Evolutionary conservation across 2,329 filamentous ascomycete genomes (phyloP).

Genomic region (Trichoderma atroviride): DNA sequence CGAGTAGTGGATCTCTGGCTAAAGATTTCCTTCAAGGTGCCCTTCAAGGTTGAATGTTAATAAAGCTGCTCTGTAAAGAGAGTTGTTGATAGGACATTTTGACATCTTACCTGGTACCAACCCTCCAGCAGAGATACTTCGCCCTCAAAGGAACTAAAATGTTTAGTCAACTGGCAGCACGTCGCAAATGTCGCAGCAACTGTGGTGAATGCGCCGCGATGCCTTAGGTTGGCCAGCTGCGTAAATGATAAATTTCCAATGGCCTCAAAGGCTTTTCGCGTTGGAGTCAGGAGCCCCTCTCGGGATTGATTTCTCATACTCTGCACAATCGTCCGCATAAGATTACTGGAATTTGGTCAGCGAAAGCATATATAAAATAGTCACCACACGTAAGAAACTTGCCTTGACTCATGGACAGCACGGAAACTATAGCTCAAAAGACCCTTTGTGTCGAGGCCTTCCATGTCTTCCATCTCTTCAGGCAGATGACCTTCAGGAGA

Average conservation of each 20-base stretch:
- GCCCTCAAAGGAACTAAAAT: conserved; percentile 41
- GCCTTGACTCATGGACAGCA: conserved; percentile 93
- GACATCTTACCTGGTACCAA: conserved; percentile 68
- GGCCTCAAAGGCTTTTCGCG: conserved; percentile 58
- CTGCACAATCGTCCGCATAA: conserved; percentile 65
- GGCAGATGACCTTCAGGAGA: conserved; percentile 88
- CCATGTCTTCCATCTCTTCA: conserved; percentile 71
- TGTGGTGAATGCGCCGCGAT: conserved; percentile 90
- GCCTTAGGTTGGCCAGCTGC: conserved; percentile 80
- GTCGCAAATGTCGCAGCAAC: conserved; percentile 84
- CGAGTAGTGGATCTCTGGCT: conserved; percentile 81
- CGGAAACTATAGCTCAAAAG: conserved; percentile 93
- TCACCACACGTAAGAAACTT: conserved; percentile 30
- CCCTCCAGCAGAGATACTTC: conserved; percentile 55
- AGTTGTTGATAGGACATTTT: neutral
- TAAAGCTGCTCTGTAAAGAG: neutral
- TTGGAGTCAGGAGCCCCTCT: conserved; percentile 50
- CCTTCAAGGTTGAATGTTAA: conserved; percentile 41
- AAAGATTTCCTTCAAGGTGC: conserved; percentile 69
- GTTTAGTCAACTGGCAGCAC: conserved; percentile 70
- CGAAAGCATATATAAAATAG: conserved; percentile 16
- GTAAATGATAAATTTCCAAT: conserved; percentile 77
- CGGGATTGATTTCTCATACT: conserved; percentile 54
- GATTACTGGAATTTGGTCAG: conserved; percentile 55
- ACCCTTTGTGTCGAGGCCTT: conserved; percentile 80